Base-by-base conservation (phyloP, 1,284 basidiomycete genomes). In the Sanguinoderma infundibulare region DNA sequence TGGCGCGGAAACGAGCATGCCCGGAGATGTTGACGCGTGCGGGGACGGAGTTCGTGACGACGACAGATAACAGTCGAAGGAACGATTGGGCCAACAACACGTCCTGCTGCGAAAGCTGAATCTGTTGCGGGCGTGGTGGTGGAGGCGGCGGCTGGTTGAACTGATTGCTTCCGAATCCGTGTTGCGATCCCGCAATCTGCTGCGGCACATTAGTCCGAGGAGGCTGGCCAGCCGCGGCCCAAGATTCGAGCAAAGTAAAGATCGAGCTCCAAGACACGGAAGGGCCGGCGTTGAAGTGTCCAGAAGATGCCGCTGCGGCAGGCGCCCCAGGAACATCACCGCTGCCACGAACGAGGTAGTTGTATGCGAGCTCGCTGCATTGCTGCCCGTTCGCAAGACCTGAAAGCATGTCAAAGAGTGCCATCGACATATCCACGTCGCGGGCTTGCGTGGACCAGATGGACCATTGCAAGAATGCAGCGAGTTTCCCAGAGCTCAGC, bases 321-420 rank as follows among this genome's bases (percentile, higher is more conserved):
- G 73, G 70, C 46, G 82, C 84, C 20, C 87, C 87, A 2, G 85
- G 80, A 9, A 89, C 82, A 61, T 91, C 89, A 0, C 83, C 82
- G 9, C 82, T 82, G 8, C 85, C 88, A 34, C 87, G 79, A 12
- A 86, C 90, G 72, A 95, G 83, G 73, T 95, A 95, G 71, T 95
- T 94, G 77, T 94, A 94, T 0, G 92, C 88, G 22, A 92, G 80
- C 67, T 94, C 91, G 65, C 92, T 94, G 69, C 93, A 94, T 59
- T 89, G 86, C 47, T 91, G 87, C 0, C 95, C 95, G 51, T 89
- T 89, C 0, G 94, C 86, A 24, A 97, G 81, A n/a, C 95, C 94
- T 4, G 85, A 79, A 22, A 97, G 78, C 93, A 97, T 95, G 65
- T 95, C 91, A 74, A 94, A 96, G 61, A 96, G 79, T 0, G 94